A percentile compares a stretch with the other conserved stretches of the same genome.
Evolutionary conservation across 2,329 filamentous ascomycete genomes (phyloP).

Genomic region (Stachybotrys elegans): DNA sequence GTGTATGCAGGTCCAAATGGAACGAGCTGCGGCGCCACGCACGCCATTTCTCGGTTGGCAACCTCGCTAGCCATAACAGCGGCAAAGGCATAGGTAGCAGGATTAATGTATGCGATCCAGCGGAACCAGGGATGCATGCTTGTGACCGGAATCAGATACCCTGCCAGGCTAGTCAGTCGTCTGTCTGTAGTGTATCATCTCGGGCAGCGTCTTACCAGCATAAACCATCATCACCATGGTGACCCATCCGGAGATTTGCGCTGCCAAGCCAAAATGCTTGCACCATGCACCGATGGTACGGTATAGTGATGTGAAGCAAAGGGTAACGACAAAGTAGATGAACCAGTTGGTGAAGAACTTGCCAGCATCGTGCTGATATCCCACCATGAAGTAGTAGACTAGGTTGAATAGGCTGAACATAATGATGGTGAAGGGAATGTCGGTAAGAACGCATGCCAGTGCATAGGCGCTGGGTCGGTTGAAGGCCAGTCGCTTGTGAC

Average conservation of each 20-base stretch:
- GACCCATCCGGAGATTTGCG: conserved; percentile 17
- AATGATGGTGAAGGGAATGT: conserved; percentile 40
- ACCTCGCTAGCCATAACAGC: conserved; percentile 58
- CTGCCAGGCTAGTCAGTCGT: conserved; percentile 50
- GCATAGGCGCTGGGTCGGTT: conserved; percentile 26
- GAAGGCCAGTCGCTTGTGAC: conserved; percentile 26
- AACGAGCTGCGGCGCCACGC: conserved; percentile 49
- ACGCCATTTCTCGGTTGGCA: conserved; percentile 49
- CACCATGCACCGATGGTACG: conserved; percentile 62
- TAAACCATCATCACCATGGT: conserved; percentile 24
- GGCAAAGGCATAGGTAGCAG: conserved; percentile 54
- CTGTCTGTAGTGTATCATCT: neutral
- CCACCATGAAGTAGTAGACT: conserved; percentile 27
- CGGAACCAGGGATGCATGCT: conserved; percentile 38
- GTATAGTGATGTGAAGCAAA: conserved; percentile 60
- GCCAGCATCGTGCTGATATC: conserved; percentile 18
- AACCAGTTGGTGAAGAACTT: conserved; percentile 61
- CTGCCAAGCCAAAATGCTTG: conserved; percentile 34
- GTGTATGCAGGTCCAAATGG: conserved; percentile 37
- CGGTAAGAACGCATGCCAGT: conserved; percentile 33
- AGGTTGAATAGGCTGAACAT: conserved; percentile 49
- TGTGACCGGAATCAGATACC: conserved; percentile 43
- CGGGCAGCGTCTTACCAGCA: conserved; percentile 18
- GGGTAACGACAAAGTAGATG: conserved; percentile 53
- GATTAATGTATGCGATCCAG: conserved; percentile 55